Percentiles rank a stretch among this genome's conserved stretches.
Evolutionary conservation across 768 basidiomycete genomes (phyloP).

Genomic region (Panus rudis): DNA sequence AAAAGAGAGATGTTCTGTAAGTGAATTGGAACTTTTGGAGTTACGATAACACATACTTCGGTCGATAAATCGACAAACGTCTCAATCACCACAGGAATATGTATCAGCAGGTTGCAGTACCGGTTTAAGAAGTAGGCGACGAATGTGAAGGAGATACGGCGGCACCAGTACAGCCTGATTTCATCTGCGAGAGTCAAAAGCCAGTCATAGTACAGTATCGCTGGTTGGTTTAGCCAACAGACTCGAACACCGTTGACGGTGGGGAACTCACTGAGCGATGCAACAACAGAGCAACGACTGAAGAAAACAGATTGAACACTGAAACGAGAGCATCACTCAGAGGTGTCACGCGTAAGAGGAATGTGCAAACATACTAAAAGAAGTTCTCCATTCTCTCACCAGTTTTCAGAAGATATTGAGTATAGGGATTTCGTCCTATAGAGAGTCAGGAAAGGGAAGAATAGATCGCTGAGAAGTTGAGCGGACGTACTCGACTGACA

Average conservation of each 20-base stretch:
- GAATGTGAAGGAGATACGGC: background rate
- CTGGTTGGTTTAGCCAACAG: background rate
- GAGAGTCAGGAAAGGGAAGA: too few species aligned
- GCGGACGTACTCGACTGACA: too few species aligned
- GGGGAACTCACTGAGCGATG: background rate
- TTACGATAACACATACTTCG: background rate
- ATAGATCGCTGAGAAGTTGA: too few species aligned
- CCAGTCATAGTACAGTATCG: background rate
- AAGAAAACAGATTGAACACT: background rate
- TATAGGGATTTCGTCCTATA: too few species aligned
- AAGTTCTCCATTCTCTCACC: too few species aligned
- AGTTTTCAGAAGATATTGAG: too few species aligned
- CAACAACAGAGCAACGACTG: background rate
- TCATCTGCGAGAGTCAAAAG: background rate
- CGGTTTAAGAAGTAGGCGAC: background rate
- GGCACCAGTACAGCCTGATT: background rate
- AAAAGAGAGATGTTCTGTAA: background rate
- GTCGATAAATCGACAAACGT: background rate
- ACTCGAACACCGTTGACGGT: background rate
- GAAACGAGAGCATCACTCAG: too few species aligned
- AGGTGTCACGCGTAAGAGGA: too few species aligned
- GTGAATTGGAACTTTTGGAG: background rate
- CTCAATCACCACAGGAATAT: background rate
- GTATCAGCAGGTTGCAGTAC: background rate
- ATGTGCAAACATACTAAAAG: too few species aligned